phyloP scores from a whole-genome alignment of 441 rosid species.

The Populus hybrid region DNA sequence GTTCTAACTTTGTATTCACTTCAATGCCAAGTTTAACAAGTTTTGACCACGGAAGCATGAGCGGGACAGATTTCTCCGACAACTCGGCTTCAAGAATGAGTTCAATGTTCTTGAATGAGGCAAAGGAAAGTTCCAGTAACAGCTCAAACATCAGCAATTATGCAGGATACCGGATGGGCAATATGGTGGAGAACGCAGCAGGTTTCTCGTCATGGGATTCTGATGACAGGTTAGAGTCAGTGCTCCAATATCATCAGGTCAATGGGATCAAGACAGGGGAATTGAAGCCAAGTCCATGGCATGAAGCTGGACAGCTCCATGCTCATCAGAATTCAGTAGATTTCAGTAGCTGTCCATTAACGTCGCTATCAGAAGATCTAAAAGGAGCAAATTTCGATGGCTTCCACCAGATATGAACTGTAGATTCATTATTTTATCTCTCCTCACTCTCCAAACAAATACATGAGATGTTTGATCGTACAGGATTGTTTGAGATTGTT shows the following conservation, averaged over 20 bases:
- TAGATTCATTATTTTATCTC: slow-evolving; percentile 22
- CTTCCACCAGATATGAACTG: slow-evolving; percentile 43
- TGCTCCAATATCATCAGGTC: slow-evolving; percentile 38
- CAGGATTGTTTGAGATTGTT: slow-evolving; percentile 25
- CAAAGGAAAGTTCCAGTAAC: slow-evolving; percentile 48
- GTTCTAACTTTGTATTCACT: slow-evolving; percentile 28
- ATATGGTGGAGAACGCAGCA: slow-evolving; percentile 27
- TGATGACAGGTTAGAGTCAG: slow-evolving; percentile 21
- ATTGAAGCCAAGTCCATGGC: slow-evolving; percentile 35
- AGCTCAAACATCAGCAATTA: slow-evolving; percentile 46
- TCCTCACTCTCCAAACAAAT: slow-evolving; percentile 1
- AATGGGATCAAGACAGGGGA: slow-evolving; percentile 40
- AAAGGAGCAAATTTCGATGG: slow-evolving; percentile 41
- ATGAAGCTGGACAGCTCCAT: slow-evolving; percentile 27
- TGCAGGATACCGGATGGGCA: slow-evolving; percentile 32
- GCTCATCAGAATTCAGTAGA: slow-evolving; percentile 32
- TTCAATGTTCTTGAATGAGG: slow-evolving; percentile 30
- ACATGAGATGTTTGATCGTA: slow-evolving; percentile 33
- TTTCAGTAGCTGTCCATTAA: slow-evolving; percentile 45
- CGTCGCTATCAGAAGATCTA: slow-evolving; percentile 53
- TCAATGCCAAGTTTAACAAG: slow-evolving; percentile 45
- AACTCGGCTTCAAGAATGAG: slow-evolving; percentile 42
- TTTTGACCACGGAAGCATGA: slow-evolving; percentile 38
- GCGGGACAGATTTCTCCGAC: slow-evolving; percentile 38
- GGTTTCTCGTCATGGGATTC: slow-evolving; percentile 37